Base-by-base conservation (phyloP, 2,329 filamentous ascomycete species). In the Cercospora zeae-maydis region DNA sequence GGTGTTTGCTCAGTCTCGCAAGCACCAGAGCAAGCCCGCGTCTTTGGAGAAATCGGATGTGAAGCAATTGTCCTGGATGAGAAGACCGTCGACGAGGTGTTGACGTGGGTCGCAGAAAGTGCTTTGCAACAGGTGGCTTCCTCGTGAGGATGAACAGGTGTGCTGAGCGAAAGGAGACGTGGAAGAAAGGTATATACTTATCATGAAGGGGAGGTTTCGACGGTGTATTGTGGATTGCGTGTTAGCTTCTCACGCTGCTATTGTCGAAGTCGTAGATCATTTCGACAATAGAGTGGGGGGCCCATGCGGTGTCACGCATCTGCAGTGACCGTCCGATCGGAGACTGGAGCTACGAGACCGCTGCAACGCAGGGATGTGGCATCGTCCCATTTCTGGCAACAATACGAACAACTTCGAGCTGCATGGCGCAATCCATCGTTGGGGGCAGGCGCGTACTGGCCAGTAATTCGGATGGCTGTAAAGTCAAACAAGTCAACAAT, bases 1-100 rank as follows among this genome's bases (percentile, higher is more conserved):
- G 36, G 52, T 60, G 63, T 65, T 62, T 63, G 63, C 60, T 63
- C 49, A 56, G 31, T 34, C 16, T 42, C 55, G 33, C 34, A 33
- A 45, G 59, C 42, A 59, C 52, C 56, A 21, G 24, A 49, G 56
- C 49, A 57, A 36, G 61, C 37, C 24, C 30, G 13, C 11, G 9
- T 19, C 27, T 21, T 56, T 30, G 19, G 34, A 39, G 21, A 42
- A 47, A 42, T 8, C 47, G 49, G 9, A 31, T 8, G 42, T 34
- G 33, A 65, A 64, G 34, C 21, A 52, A 42, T 51, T 60, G 56
- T 49, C 19, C 37, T 59, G 3, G 58, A 60, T 34, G 27, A 42
- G 63, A 60, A 62, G 34, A 14, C 16, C 16, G 30, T 11, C n/a
- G 55, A 36, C 27, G 13, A 42, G 37, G 1, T 21, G 31, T 16